Base-by-base conservation (phyloP, 179 eudicot genomes). In the Drosera spatulata region DNA sequence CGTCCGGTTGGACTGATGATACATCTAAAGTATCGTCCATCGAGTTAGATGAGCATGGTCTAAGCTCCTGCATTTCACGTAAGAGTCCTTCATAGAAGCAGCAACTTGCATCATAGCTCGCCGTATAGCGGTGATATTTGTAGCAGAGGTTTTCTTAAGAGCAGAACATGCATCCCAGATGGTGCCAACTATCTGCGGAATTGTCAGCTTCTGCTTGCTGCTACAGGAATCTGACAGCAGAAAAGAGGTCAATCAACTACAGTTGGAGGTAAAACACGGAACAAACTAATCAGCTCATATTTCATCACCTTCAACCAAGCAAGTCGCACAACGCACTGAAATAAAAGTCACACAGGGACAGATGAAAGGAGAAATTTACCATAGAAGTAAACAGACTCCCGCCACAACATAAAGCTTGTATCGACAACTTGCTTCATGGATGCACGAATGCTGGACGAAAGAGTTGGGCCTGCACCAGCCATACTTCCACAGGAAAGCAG, bases 141-240 rank as follows among this genome's bases (percentile, higher is more conserved):
- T 77, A 43, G 82, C 56, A 38, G 96, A 95, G 41, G 86, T 77
- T 77, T 84, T 88, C 77, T 86, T 84, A 42, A 91, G 88, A 62
- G 95, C 91, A 50, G 91, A 72, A 62, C 98, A 91, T 50, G 89
- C 87, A 5, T 88, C 91, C 91, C 91, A 86, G 6, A 91, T 86
- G 2, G 75, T 68, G 58, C 96, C 95, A 10, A 83, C 95, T 42
- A 84, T 59, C 65, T 75, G 85, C 10, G 98, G 89, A 43, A 85
- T 62, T 4, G 80, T 63, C 39, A 58, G 67, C 56, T 74, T 80
- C 46, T 59, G 68, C 41, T 73, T 80, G 72, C 69, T 76, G 47
- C 61, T 22, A 22, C 33, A 62, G 58, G 75, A 72, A 58, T 82
- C 91, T 86, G 74, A 8, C 42, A 61, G 51, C 33, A 56, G 33